phyloP scores from a whole-genome alignment of 1,284 basidiomycete species.

The Sutorius eximius region DNA sequence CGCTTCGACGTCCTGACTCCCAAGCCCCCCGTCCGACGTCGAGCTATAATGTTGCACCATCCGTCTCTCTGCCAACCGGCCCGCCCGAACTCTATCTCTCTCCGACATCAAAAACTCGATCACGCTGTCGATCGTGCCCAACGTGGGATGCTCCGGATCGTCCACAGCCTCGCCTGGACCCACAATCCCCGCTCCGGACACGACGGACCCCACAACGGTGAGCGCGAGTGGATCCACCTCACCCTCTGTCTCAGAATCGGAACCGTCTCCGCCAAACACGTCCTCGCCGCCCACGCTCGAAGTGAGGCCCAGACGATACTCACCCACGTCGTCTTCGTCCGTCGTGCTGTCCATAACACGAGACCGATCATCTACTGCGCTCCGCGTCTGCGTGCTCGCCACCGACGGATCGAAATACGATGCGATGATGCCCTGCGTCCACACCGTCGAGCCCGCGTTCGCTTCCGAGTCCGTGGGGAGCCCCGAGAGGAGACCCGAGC shows the following conservation, averaged over 20 bases:
- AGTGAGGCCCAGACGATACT: background rate
- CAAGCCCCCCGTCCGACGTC: constrained; percentile 41
- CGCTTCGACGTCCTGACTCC: constrained; percentile 36
- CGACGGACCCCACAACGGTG: constrained; percentile 27
- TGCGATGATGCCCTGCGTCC: constrained; percentile 63
- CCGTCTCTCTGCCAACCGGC: constrained; percentile 20
- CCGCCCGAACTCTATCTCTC: constrained; percentile 33
- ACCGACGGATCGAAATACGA: constrained; percentile 39
- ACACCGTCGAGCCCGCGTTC: constrained; percentile 57
- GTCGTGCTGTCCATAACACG: constrained; percentile 22
- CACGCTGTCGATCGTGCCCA: constrained; percentile 36
- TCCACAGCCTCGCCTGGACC: background rate
- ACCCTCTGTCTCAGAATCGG: constrained; percentile 37
- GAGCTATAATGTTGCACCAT: constrained; percentile 31
- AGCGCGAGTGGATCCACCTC: constrained; percentile 25
- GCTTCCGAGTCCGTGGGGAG: constrained; percentile 43
- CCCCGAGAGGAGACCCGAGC: constrained; percentile 16
- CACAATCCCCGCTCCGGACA: constrained; percentile 15
- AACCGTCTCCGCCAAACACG: constrained; percentile 12
- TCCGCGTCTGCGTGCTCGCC: constrained; percentile 31
- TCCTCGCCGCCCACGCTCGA: constrained; percentile 2
- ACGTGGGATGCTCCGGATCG: constrained; percentile 31
- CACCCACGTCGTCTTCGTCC: constrained; percentile 10
- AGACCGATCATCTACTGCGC: constrained; percentile 31
- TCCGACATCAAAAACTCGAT: constrained; percentile 36